Base-by-base conservation (phyloP, 2,329 filamentous ascomycete species). In the Colletotrichum plurivorum region DNA sequence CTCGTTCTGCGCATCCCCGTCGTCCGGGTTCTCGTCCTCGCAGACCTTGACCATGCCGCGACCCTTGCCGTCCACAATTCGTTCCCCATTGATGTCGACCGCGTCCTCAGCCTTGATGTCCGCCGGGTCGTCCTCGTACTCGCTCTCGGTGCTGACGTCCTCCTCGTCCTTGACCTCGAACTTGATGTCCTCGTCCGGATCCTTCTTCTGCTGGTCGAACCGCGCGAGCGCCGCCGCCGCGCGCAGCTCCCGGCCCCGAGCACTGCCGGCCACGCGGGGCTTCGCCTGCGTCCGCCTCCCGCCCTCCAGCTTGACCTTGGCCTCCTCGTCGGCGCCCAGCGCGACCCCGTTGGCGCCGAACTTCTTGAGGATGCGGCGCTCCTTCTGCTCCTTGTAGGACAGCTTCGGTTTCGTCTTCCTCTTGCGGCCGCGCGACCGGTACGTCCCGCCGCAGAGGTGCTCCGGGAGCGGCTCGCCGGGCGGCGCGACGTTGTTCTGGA, bases 381-480 rank as follows among this genome's bases (percentile, higher is more conserved):
- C 90, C 77, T 94, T 91, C 74, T 87, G 86, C 80, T 95, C 93
- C 53, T 91, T 89, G 78, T 94, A 94, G 6, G 86, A 89, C 36
- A 91, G 74, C 73, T 86, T 85, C 2, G 76, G 82, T 74, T 86
- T 87, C 62, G 87, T 83, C 76, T 89, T 91, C 65, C 88, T 84
- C 71, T 85, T 84, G 46, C 85, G 79, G 48, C 83, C 80, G 31
- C 83, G 81, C 1, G 90, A 89, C 55, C 88, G 84, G 77, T 92
- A 97, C 4, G 93, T 94, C 2, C 94, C 94, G 71, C 94, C 94
- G 74, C 94, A 97, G 1, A 96, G 82, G 77, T 94, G 90, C 75
- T 93, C 88, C 0, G 92, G 89, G 53, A 93, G 80, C 16, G 83
- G 77, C 71, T 93, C 90, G 43, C 85, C 84, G 0, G 84, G 83